These are phyloP conservation scores for Miscanthus sacchariflorus DNA, from an alignment of 202 grass and related monocot species.

Conservation along the genomic window DNA sequence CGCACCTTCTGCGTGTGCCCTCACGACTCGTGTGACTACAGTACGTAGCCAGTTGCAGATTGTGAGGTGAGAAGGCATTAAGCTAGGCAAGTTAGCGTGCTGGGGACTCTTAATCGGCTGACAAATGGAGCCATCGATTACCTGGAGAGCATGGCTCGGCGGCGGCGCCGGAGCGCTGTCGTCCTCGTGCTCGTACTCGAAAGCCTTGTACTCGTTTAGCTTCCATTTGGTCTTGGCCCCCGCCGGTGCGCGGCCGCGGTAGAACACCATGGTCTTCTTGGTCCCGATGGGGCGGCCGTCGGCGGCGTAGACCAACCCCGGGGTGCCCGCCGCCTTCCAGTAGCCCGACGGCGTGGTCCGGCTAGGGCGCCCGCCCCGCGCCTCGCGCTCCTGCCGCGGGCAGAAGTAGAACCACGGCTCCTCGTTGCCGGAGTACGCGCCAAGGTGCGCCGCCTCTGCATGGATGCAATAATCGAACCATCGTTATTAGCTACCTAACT, in stretches of 20 bases:
- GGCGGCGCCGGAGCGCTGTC: background rate
- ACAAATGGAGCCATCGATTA: background rate
- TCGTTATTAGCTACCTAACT: background rate
- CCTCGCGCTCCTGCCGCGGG: slow-evolving; percentile 63
- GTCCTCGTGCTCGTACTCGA: slow-evolving; percentile 31
- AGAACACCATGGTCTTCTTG: slow-evolving; percentile 84
- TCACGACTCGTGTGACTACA: slow-evolving; percentile 11
- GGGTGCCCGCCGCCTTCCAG: slow-evolving; percentile 78
- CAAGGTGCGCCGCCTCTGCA: slow-evolving; percentile 39
- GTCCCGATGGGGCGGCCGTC: slow-evolving; percentile 54
- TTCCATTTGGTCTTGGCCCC: slow-evolving; percentile 69
- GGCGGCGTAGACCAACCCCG: slow-evolving; percentile 54
- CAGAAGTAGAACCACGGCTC: slow-evolving; percentile 87
- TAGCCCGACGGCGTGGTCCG: slow-evolving; percentile 68
- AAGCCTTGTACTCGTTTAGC: slow-evolving; percentile 75
- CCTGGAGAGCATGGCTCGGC: slow-evolving; percentile 36
- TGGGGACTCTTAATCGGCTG: no score
- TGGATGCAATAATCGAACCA: background rate
- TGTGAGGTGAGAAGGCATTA: no score
- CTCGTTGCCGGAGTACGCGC: slow-evolving; percentile 31
- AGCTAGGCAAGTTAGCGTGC: background rate
- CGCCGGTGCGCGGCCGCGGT: slow-evolving; percentile 56
- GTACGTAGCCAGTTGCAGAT: no score
- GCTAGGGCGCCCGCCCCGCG: slow-evolving; percentile 62
- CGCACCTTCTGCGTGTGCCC: background rate